A percentile compares a stretch with the other conserved stretches of the same genome.
phyloP scores from a whole-genome alignment of 495 filamentous ascomycete genomes.

The Aspergillus taichungensis region DNA sequence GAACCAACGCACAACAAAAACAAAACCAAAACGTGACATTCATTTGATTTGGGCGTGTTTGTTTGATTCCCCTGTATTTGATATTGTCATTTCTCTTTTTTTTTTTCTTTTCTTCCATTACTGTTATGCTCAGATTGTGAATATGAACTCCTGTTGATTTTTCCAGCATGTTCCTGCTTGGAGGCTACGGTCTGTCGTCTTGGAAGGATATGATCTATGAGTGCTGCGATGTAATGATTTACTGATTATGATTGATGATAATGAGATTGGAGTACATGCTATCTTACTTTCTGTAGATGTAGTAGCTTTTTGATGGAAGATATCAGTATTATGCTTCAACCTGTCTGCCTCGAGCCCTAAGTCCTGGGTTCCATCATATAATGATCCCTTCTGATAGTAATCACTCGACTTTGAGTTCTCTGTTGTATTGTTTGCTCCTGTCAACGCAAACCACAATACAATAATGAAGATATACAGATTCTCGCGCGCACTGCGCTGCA shows the following conservation, averaged over 20 bases:
- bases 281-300: background rate
- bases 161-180: slow-evolving; percentile 3
- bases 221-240: slow-evolving; percentile 7
- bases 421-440: background rate
- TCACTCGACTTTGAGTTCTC: background rate
- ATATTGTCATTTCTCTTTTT: slow-evolving; percentile 21
- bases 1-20: background rate
- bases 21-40: slow-evolving; percentile 13
- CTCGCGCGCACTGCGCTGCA: too few relatives aligned
- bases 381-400: too few relatives aligned
- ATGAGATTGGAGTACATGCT: slow-evolving; percentile 6
- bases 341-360: background rate
- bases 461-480: too few relatives aligned
- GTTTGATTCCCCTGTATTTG: slow-evolving; percentile 37
- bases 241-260: slow-evolving; percentile 13
- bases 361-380: background rate
- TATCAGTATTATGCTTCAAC: too few relatives aligned
- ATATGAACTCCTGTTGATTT: slow-evolving; percentile 12
- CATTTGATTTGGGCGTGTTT: slow-evolving; percentile 13
- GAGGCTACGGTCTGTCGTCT: background rate
- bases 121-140: slow-evolving; percentile 7
- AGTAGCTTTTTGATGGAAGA: too few relatives aligned
- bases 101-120: slow-evolving; percentile 9
- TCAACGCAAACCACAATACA: too few relatives aligned
- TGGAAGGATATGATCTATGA: background rate